Percentiles rank a stretch among this genome's conserved stretches.
These are phyloP conservation scores for Penicillium silybi DNA, from an alignment of 495 filamentous ascomycete species.

Conservation along the genomic window DNA sequence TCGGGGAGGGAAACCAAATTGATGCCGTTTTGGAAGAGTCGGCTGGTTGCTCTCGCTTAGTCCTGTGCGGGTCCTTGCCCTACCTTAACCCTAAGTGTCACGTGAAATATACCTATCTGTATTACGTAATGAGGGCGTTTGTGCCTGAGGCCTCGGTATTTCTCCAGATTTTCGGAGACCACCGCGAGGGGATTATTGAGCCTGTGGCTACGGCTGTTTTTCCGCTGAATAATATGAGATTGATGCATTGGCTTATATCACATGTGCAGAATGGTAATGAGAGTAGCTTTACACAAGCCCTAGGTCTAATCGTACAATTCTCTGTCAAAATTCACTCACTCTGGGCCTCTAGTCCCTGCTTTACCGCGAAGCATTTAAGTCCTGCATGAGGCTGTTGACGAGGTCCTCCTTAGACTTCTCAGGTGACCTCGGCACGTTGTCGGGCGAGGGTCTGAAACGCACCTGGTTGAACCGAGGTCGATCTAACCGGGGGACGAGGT, in stretches of 20 bases:
- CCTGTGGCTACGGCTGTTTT: background rate
- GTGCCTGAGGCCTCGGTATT: background rate
- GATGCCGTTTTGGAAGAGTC: conserved; percentile 13
- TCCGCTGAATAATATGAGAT: conserved; percentile 13
- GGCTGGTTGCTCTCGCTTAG: conserved; percentile 26
- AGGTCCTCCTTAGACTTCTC: conserved; percentile 28
- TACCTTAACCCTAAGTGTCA: conserved; percentile 27
- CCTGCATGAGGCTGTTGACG: conserved; percentile 33
- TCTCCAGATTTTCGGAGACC: background rate
- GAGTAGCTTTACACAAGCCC: conserved; percentile 32
- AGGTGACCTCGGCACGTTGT: conserved; percentile 2
- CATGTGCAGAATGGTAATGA: conserved; percentile 23
- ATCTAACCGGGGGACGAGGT: conserved; percentile 34
- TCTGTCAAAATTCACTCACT: conserved; percentile 3
- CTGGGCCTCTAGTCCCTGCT: conserved; percentile 1
- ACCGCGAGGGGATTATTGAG: background rate
- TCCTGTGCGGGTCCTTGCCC: conserved; percentile 26
- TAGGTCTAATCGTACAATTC: conserved; percentile 41
- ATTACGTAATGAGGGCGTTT: background rate
- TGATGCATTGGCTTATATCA: conserved; percentile 31
- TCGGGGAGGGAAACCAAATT: conserved; percentile 13
- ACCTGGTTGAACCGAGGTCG: conserved; percentile 11
- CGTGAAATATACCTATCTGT: too few species aligned
- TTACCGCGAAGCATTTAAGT: conserved; percentile 9
- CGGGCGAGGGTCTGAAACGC: conserved; percentile 8